phyloP scores from a whole-genome alignment of 208 protist species.

The Trypanosoma theileri region DNA sequence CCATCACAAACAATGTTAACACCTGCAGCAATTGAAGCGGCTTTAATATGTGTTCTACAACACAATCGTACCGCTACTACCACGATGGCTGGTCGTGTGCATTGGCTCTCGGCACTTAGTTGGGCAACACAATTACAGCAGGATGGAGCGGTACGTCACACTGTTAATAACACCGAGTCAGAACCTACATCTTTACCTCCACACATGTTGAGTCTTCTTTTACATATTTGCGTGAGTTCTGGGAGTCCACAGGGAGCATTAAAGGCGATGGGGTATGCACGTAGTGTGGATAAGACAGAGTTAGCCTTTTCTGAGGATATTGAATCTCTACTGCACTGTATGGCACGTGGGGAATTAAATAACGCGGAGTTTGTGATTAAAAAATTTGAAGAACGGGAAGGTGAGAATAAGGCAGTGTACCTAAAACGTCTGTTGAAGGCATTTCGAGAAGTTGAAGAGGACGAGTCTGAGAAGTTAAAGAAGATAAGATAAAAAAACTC shows the following conservation, averaged over 20 bases:
- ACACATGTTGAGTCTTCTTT: conserved; percentile 61
- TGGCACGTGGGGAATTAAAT: conserved; percentile 64
- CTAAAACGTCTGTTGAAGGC: conserved; percentile 54
- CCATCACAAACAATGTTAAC: conserved; percentile 47
- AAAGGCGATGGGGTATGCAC: conserved; percentile 62
- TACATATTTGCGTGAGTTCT: conserved; percentile 78
- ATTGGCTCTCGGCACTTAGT: conserved; percentile 80
- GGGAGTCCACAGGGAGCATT: conserved; percentile 72
- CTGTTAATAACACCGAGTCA: conserved; percentile 8
- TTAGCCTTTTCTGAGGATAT: conserved; percentile 62
- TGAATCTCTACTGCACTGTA: conserved; percentile 70
- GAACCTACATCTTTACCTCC: conserved; percentile 33
- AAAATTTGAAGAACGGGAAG: conserved; percentile 40
- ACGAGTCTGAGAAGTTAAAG: conserved; percentile 5
- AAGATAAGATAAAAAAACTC: too few relatives aligned
- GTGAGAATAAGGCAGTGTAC: conserved; percentile 35
- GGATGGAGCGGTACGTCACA: conserved; percentile 33
- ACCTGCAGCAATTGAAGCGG: conserved; percentile 45
- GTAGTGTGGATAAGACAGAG: conserved; percentile 61
- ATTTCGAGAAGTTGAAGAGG: conserved; percentile 26
- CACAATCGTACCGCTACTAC: conserved; percentile 45
- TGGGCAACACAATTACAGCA: conserved; percentile 61
- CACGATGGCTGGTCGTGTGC: conserved; percentile 28
- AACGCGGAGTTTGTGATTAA: conserved; percentile 76
- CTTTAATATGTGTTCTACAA: conserved; percentile 62